Conservation (phyloP, 2,329 filamentous ascomycete genomes). For the Fusarium sp. region DNA sequence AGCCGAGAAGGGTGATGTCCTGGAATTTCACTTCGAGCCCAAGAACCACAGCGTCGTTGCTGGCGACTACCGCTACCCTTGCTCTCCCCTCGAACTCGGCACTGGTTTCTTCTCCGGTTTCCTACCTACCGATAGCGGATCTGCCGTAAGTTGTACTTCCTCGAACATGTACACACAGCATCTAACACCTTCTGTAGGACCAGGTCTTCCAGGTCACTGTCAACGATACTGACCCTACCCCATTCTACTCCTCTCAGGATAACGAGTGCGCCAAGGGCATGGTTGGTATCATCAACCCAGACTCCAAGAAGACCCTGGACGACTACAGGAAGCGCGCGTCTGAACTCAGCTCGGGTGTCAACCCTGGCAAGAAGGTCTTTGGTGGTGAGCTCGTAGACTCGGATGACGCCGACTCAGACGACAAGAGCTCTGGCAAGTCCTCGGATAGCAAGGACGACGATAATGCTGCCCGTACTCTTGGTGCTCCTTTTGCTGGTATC, state of each 20-base stretch:
- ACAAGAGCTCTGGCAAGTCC: conserved; percentile 22
- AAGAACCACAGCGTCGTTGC: conserved; percentile 56
- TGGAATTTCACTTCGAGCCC: conserved; percentile 55
- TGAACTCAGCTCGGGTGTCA: conserved; percentile 45
- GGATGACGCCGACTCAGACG: conserved; percentile 31
- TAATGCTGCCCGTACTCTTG: conserved; percentile 32
- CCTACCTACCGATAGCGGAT: conserved; percentile 46
- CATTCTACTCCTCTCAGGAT: conserved; percentile 57
- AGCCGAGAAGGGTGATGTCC: conserved; percentile 52
- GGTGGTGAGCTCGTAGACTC: conserved; percentile 50
- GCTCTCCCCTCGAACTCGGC: conserved; percentile 50
- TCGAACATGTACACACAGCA: not conserved
- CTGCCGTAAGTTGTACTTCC: conserved; percentile 44
- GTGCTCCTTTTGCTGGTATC: conserved; percentile 36
- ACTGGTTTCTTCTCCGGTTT: conserved; percentile 57
- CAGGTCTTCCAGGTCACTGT: conserved; percentile 54
- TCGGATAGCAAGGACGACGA: conserved; percentile 25
- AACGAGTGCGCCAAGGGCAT: conserved; percentile 55
- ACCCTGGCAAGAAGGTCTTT: conserved; percentile 44
- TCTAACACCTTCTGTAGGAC: conserved; percentile 43
- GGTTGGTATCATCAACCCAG: conserved; percentile 57
- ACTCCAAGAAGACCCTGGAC: conserved; percentile 47
- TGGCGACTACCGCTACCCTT: conserved; percentile 54
- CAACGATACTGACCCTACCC: conserved; percentile 50
- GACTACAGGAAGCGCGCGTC: conserved; percentile 51